Evolutionary conservation across 768 basidiomycete species (phyloP), one percentile per base, ranked within the genome.

Genomic region (Pleurotus salmoneostramineus): DNA sequence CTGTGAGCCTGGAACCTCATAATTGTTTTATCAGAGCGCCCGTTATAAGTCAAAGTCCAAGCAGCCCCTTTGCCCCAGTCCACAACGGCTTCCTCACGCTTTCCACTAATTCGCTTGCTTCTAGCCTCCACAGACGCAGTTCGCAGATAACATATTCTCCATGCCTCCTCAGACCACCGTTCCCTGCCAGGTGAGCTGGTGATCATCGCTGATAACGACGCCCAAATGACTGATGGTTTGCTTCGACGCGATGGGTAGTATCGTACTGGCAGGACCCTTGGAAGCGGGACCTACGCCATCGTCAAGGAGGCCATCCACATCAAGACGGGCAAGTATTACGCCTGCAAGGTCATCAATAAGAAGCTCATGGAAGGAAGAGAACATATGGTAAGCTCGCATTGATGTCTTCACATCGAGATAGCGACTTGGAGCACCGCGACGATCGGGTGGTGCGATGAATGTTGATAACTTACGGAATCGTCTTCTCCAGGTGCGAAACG

Each of bases 331-430:
- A 83, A 97, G 71, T 96, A 95, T 75, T 98, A 89, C 78, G 97
- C 96, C 17, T 98, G 95, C 83, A 99, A 99, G 74, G 97, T 98
- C 66, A 95, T 98, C 76, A 98, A 96, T 85, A 98, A 98, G 82
- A 94, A 95, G 68, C 84, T 97, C 58, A 97, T 97, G 95, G 91
- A 96, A 69, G 96, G 96, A 4, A 81, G 96, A 62, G 96, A 98
- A 74, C 87, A 95, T 70, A 98, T 99, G 96, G 96, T 95, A 17
- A 64, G 85, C 68, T 37, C 56, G 58, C 58, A 56, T 44, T 36
- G 34, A 33, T 42, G 37, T 17, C n/a, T n/a, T 40, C 42, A 61
- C 37, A 40, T 43, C 37, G 31, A 36, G 43, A 55, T 46, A 46
- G 32, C 46, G 14, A 7, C 46, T 40, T 49, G n/a, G 11, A 10